These are phyloP conservation scores for Trypanosomatidae sp. DNA, from an alignment of 208 protist genomes.

Conservation along the genomic window DNA sequence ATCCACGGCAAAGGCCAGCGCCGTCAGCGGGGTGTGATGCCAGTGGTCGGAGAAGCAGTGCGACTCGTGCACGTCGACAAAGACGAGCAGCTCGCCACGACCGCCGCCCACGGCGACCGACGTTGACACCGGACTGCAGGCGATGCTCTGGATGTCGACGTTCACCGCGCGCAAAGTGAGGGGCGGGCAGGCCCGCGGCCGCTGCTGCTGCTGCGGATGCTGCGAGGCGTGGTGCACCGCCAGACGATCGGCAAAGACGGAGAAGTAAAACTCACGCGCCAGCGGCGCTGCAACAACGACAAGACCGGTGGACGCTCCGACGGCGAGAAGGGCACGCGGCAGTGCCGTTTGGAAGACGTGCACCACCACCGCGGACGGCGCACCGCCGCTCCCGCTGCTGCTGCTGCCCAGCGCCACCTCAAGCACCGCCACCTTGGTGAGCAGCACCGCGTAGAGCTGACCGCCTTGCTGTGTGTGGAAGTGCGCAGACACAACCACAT, in stretches of 20 bases:
- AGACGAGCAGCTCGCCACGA: constrained; percentile 77
- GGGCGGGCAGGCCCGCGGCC: constrained; percentile 6
- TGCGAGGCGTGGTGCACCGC: constrained; percentile 13
- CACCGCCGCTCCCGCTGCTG: neutral
- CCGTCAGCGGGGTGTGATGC: constrained; percentile 85
- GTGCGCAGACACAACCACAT: constrained; percentile 33
- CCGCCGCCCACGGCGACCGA: constrained; percentile 68
- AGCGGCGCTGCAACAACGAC: constrained; percentile 53
- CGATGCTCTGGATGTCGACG: constrained; percentile 54
- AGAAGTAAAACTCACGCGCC: constrained; percentile 57
- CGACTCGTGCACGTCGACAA: constrained; percentile 42
- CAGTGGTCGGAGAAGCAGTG: constrained; percentile 89
- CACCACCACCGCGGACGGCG: constrained; percentile 28
- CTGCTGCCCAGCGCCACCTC: constrained; percentile 35
- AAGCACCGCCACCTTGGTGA: constrained; percentile 46
- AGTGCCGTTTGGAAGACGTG: constrained; percentile 34
- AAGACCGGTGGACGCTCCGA: constrained; percentile 57
- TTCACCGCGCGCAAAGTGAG: constrained; percentile 26
- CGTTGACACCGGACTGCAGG: constrained; percentile 47
- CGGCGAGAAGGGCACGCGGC: constrained; percentile 34
- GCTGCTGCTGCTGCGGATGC: too few relatives aligned
- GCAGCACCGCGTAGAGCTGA: constrained; percentile 62
- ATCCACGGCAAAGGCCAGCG: constrained; percentile 70
- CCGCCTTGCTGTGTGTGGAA: constrained; percentile 45
- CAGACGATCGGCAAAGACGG: constrained; percentile 20